Base-by-base conservation (phyloP, 2,329 filamentous ascomycete genomes). In the Sporothrix dimorphospora region DNA sequence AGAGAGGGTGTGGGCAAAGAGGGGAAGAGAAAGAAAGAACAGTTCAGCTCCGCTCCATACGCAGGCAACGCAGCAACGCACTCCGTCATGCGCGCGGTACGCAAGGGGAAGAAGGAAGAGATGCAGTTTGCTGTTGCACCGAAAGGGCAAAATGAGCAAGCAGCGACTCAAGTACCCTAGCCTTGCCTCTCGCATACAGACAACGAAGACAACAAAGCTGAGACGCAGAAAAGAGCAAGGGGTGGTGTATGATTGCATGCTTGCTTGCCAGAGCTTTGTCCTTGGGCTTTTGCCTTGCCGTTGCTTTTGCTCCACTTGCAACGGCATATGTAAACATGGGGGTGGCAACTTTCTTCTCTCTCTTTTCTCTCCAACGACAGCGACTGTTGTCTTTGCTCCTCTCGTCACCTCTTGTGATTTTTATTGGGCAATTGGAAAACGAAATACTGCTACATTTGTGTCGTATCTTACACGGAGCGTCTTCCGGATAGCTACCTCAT, bases 401-500 rank as follows among this genome's bases (percentile, higher is more conserved):
- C 27, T 45, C 24, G 24, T 66, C 24, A 49, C 16, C 14, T 30
- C 42, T 34, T 47, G 7, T 49, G 16, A 4, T 4, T 7, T n/a
- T 49, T 27, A 66, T 66, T 66, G 63, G 63, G 42, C 63, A 66
- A 66, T 66, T 66, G n/a, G 9, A 24, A n/a, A n/a, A n/a, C n/a
- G n/a, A n/a, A n/a, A n/a, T n/a, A n/a, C n/a, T n/a, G n/a, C n/a
- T n/a, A n/a, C n/a, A n/a, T n/a, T 19, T 14, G 16, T 12, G n/a
- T 38, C 30, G 21, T 19, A 27, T 4, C 34, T 16, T n/a, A n/a
- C 47, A 49, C 6, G 3, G 12, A 30, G 30, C n/a, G 21, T 21
- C 40, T 27, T 19, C 38, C 63, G 63, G 63, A 34, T 49, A 66
- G 21, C 63, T 34, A 34, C 38, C 16, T 49, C 42, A 49, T 66